Conservation (phyloP, 345 rosid species). For the Eucalyptus fibrosa region DNA sequence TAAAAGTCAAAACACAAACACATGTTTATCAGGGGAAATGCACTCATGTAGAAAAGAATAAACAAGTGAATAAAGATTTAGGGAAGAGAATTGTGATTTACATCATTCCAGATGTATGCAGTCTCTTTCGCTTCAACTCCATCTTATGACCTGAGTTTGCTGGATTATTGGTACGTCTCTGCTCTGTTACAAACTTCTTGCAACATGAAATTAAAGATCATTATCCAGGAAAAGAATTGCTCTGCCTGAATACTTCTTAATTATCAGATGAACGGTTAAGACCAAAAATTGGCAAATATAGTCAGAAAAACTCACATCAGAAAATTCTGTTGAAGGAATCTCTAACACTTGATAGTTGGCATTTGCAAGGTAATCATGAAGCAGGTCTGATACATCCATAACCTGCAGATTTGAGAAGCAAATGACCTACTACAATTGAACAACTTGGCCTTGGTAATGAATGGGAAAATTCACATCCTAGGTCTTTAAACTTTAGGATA, state of each 20-base stretch:
- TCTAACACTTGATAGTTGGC: conserved; percentile 31
- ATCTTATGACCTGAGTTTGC: conserved; percentile 8
- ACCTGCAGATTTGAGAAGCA: conserved; percentile 19
- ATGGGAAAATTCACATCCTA: not conserved
- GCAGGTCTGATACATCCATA: conserved; percentile 51
- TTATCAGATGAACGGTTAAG: not conserved
- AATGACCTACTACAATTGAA: not conserved
- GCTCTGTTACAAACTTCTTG: conserved; percentile 25
- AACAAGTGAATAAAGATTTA: not conserved
- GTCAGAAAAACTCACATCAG: conserved; percentile 37
- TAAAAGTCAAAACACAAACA: not conserved
- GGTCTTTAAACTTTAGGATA: not conserved
- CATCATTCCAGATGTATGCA: conserved; percentile 11
- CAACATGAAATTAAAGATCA: not conserved
- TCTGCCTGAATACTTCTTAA: not conserved
- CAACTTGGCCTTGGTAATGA: not conserved
- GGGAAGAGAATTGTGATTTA: conserved; percentile 6
- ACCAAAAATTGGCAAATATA: not conserved
- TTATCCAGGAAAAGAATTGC: not conserved
- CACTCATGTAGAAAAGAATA: not conserved
- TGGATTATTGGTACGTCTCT: conserved; percentile 14
- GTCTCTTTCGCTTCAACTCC: conserved; percentile 34
- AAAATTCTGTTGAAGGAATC: conserved; percentile 7
- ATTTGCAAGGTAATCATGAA: conserved; percentile 35
- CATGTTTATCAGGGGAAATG: not conserved